phyloP scores from a whole-genome alignment of 495 filamentous ascomycete genomes.

The Aspergillus steynii region DNA sequence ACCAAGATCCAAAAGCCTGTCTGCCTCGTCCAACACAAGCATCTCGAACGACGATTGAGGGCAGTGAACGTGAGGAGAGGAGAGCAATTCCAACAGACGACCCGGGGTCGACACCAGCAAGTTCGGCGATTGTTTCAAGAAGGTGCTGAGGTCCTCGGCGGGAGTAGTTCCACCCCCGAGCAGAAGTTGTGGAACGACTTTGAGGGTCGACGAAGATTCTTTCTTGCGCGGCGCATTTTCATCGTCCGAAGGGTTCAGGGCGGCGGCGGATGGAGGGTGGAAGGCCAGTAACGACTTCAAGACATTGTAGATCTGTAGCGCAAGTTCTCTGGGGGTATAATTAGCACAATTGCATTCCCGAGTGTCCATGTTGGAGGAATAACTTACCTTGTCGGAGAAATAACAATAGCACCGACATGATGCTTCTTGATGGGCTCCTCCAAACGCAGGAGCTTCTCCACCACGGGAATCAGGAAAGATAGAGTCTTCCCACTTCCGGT shows the following conservation, averaged over 20 bases:
- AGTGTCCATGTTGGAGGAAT: slow-evolving; percentile 71
- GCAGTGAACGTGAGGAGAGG: slow-evolving; percentile 87
- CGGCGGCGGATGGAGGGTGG: slow-evolving; percentile 72
- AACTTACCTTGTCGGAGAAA: slow-evolving; percentile 77
- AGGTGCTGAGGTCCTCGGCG: slow-evolving; percentile 78
- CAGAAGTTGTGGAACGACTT: slow-evolving; percentile 81
- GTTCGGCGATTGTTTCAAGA: slow-evolving; percentile 79
- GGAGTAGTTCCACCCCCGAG: slow-evolving; percentile 83
- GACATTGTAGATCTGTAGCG: slow-evolving; percentile 86
- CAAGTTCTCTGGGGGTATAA: slow-evolving; percentile 66
- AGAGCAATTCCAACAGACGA: slow-evolving; percentile 81
- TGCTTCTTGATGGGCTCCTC: slow-evolving; percentile 80
- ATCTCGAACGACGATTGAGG: slow-evolving; percentile 86
- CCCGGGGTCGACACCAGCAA: slow-evolving; percentile 87
- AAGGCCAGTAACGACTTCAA: slow-evolving; percentile 74
- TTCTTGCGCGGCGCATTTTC: slow-evolving; percentile 54
- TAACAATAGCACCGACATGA: slow-evolving; percentile 85
- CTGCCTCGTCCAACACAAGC: slow-evolving; percentile 91
- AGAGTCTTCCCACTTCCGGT: slow-evolving; percentile 96
- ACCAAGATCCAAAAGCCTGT: slow-evolving; percentile 89
- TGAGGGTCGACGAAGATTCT: slow-evolving; percentile 48
- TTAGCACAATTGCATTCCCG: neutral
- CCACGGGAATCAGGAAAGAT: slow-evolving; percentile 83
- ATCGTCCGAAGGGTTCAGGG: slow-evolving; percentile 54
- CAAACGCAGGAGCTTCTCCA: slow-evolving; percentile 77